Base-by-base conservation (phyloP, 2,329 filamentous ascomycete species). In the Diaporthe humulicola region DNA sequence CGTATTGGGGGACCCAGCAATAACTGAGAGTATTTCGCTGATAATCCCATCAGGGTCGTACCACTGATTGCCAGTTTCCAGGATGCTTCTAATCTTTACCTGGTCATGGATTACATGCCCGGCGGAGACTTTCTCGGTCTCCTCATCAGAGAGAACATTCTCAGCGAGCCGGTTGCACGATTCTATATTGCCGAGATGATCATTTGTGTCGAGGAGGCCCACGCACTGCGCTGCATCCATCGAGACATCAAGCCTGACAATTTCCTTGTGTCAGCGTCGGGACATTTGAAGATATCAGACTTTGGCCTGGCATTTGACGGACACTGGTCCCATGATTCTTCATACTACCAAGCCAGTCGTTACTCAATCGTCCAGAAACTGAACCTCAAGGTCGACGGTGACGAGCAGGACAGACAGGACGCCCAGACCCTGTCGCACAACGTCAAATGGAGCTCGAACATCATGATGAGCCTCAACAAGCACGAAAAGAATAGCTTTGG, bases 51-150 rank as follows among this genome's bases (percentile, higher is more conserved):
- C 66, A 93, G 91, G 96, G 92, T 98, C 61, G 94, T 98, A 2
- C 94, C 96, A 0, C 86, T 99, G 48, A 90, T 98, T 69, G 89
- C 94, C 67, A 97, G 95, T 80, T 98, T 98, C 78, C 95, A 98
- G 82, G 97, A 98, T 81, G 86, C 90, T 48, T 89, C 90, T 56
- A 95, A 94, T 79, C 88, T 99, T 8, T 98, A 98, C 80, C 90
- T 99, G 8, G 94, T 98, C 70, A 98, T 98, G 95, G 96, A 98
- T 75, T 99, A 98, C 81, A 98, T 98, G 95, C 93, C 97, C 2
- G 97, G 96, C 0, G 96, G 97, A 0, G 96, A 99, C 82, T 98
- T 99, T 78, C 88, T 99, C 0, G 94, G 94, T 1, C 84, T 98
- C 0, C 86, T 99, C 22, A 93, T 98, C 73, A 92, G 96, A 22